phyloP scores from a whole-genome alignment of 768 basidiomycete genomes.

The Cantharellus cinnabarinus region DNA sequence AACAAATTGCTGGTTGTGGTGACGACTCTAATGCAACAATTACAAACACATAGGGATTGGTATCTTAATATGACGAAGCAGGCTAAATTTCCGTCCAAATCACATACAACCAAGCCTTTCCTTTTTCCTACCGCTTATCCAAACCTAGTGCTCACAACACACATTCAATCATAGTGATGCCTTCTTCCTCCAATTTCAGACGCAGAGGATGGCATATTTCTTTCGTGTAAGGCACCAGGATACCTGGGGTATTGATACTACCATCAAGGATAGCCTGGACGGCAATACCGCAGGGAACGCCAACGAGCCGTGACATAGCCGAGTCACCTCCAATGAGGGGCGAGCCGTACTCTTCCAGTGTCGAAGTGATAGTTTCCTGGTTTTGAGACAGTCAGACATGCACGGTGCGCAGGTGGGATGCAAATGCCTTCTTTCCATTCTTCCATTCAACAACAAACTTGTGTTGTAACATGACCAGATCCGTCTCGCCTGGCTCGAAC shows the following conservation, averaged over 20 bases:
- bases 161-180: slow-evolving; percentile 50
- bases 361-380: slow-evolving; percentile 74
- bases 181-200: slow-evolving; percentile 46
- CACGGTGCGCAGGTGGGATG: not conserved
- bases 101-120: no score
- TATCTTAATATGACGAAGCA: no score
- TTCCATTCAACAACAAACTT: slow-evolving; percentile 84
- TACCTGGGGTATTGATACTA: slow-evolving; percentile 51
- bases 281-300: slow-evolving; percentile 86
- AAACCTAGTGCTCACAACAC: slow-evolving; percentile 12
- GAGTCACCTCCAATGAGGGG: slow-evolving; percentile 45
- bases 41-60: no score
- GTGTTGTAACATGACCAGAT: slow-evolving; percentile 96
- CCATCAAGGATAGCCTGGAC: slow-evolving; percentile 83
- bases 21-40: no score
- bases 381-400: not conserved
- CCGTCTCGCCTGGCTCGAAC: slow-evolving; percentile 77
- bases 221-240: slow-evolving; percentile 72
- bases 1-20: no score
- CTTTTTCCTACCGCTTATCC: no score
- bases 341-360: slow-evolving; percentile 71
- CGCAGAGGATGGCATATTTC: slow-evolving; percentile 64
- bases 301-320: slow-evolving; percentile 84
- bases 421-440: slow-evolving; percentile 49
- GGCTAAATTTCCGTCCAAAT: no score